These are phyloP conservation scores for Fonsecaea monophora DNA, from an alignment of 2,329 filamentous ascomycete genomes.

Conservation along the genomic window DNA sequence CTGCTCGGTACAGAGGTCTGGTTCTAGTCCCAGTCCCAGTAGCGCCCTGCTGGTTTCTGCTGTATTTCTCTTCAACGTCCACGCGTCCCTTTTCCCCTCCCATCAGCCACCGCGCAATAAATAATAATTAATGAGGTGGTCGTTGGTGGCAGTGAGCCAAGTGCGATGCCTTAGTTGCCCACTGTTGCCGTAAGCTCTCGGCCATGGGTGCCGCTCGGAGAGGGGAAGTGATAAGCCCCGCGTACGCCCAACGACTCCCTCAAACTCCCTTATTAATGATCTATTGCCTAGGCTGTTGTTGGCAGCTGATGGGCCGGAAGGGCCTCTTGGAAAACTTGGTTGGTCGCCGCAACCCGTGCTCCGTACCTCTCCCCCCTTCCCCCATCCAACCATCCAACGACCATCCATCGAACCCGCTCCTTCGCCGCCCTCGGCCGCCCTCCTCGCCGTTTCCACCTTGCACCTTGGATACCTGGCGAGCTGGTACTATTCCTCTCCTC, in stretches of 20 bases:
- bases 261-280: too few species aligned
- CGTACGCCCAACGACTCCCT: slow-evolving; percentile 5
- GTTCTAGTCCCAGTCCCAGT: too few species aligned
- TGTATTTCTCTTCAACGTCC: background rate
- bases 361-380: background rate
- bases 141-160: background rate
- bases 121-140: background rate
- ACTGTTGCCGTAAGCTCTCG: background rate
- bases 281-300: background rate
- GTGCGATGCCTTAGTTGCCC: background rate
- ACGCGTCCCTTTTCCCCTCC: slow-evolving; percentile 4
- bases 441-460: slow-evolving; percentile 6
- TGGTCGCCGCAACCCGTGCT: slow-evolving; percentile 7
- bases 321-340: slow-evolving; percentile 1
- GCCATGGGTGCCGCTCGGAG: background rate
- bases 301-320: slow-evolving; percentile 12
- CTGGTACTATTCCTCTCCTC: background rate
- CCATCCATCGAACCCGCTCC: slow-evolving; percentile 11
- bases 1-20: too few species aligned
- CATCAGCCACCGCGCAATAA: background rate
- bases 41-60: too few species aligned
- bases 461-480: background rate
- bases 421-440: slow-evolving; percentile 7
- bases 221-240: slow-evolving; percentile 9
- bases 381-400: too few species aligned